Evolutionary conservation across 2,329 filamentous ascomycete genomes (phyloP), one percentile per base, ranked within the genome.

Genomic region (Penicillium brevicompactum): DNA sequence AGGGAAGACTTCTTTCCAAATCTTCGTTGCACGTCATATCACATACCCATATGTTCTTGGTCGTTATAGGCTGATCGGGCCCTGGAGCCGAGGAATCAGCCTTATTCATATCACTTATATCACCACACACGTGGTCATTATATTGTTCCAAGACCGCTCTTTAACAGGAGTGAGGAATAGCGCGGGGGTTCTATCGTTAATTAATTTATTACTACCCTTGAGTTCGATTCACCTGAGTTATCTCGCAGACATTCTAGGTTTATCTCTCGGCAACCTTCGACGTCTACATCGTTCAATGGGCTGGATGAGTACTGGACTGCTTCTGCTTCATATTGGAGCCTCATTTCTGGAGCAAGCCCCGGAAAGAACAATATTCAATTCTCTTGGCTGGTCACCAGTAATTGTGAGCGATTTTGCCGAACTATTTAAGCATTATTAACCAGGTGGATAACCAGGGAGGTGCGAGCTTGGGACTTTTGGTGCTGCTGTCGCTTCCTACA

Each of bases 161-260:
- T 49, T 50, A 24, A 18, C 50, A 44, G 41, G 55, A n/a, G 47
- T 54, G 56, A 55, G 62, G 42, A 44, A 49, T 41, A 51, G 53
- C 42, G 58, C 62, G 31, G 62, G 57, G 51, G 54, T 57, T 42
- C 51, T 67, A 27, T 57, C 58, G 24, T 55, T 67, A n/a, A 37
- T 68, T n/a, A 66, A 67, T 45, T 37, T 67, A 46, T 46, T 55
- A n/a, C 59, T 63, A 49, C 59, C 53, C 41, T 59, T 68, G 46
- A 56, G 46, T 13, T 37, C 51, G 14, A 53, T 56, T 41, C 59
- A 68, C 34, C 46, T 64, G 4, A 56, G 55, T 50, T 56, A 55
- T 31, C 45, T 66, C 21, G 59, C 57, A 40, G 54, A 64, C 34
- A 40, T 61, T 44, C 48, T 66, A 32, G 57, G 57, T 24, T 58